These are phyloP conservation scores for Leucaena leucocephala DNA, from an alignment of 306 rosid species.

Conservation along the genomic window DNA sequence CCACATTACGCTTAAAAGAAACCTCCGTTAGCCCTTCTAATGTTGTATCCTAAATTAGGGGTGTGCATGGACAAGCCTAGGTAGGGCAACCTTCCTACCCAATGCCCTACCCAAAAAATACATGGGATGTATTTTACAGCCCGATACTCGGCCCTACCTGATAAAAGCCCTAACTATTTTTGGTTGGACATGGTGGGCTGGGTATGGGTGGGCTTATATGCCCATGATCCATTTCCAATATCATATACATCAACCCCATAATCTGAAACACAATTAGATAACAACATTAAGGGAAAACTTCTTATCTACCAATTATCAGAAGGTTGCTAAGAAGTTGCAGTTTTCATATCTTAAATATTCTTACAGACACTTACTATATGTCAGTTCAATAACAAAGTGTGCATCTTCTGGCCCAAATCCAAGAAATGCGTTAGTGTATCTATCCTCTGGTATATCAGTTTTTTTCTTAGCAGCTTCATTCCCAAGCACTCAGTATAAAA, in stretches of 20 bases:
- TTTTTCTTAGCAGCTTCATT: slow-evolving; percentile 91
- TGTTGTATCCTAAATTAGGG: too few relatives aligned
- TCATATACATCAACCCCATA: slow-evolving; percentile 92
- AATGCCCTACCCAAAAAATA: too few relatives aligned
- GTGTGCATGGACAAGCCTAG: too few relatives aligned
- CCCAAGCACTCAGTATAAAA: slow-evolving; percentile 94
- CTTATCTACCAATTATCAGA: background rate
- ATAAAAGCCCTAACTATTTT: too few relatives aligned
- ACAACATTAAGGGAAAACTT: slow-evolving; percentile 31
- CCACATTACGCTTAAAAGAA: too few relatives aligned
- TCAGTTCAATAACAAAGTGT: slow-evolving; percentile 88
- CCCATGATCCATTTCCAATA: slow-evolving; percentile 84
- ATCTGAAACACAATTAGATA: slow-evolving; percentile 59
- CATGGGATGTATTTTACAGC: too few relatives aligned
- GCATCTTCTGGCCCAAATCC: slow-evolving; percentile 97
- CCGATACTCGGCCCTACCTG: too few relatives aligned
- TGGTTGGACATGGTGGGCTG: too few relatives aligned
- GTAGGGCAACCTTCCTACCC: too few relatives aligned
- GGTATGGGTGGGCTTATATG: too few relatives aligned
- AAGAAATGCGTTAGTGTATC: slow-evolving; percentile 90
- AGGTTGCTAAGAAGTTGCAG: background rate
- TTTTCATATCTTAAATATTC: slow-evolving; percentile 13
- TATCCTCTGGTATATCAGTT: slow-evolving; percentile 96
- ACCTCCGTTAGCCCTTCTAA: too few relatives aligned
- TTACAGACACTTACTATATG: slow-evolving; percentile 71